These are phyloP conservation scores for Phialophora tarda DNA, from an alignment of 2,329 filamentous ascomycete genomes.

Conservation along the genomic window DNA sequence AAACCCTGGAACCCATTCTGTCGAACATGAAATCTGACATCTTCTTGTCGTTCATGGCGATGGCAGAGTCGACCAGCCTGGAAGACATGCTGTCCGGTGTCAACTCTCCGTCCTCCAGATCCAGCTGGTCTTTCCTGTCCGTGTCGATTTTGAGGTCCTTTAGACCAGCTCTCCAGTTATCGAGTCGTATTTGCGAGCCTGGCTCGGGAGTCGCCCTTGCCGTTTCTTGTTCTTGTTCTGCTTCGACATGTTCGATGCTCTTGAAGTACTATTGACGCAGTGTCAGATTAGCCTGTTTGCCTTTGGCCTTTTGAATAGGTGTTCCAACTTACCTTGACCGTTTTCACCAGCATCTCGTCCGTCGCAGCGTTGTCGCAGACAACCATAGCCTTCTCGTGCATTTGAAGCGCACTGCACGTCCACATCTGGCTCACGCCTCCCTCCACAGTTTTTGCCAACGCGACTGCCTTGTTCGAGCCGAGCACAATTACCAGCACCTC, in stretches of 20 bases:
- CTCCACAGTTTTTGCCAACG: conserved; percentile 80
- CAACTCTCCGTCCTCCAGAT: conserved; percentile 51
- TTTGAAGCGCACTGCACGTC: conserved; percentile 80
- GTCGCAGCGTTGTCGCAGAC: conserved; percentile 83
- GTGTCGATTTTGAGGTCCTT: conserved; percentile 55
- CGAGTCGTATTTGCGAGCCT: conserved; percentile 20
- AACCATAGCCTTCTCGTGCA: conserved; percentile 81
- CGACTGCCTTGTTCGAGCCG: conserved; percentile 79
- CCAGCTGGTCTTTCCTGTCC: conserved; percentile 43
- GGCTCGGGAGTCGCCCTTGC: conserved; percentile 27
- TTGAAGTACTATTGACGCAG: conserved; percentile 65
- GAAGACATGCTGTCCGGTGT: conserved; percentile 58
- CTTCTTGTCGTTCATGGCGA: conserved; percentile 49
- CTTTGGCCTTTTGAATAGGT: background rate
- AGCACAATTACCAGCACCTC: conserved; percentile 85
- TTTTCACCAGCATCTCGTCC: conserved; percentile 74
- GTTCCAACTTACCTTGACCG: conserved; percentile 57
- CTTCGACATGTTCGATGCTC: conserved; percentile 68
- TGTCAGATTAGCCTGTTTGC: background rate
- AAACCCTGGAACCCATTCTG: conserved; percentile 50
- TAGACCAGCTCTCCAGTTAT: conserved; percentile 38
- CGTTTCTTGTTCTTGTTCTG: conserved; percentile 47
- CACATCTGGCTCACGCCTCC: conserved; percentile 88
- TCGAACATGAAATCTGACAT: conserved; percentile 52
- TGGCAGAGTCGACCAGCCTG: conserved; percentile 53